A percentile compares a stretch with the other conserved stretches of the same genome.
These are phyloP conservation scores for Neopestalotiopsis sp. DNA, from an alignment of 2,329 filamentous ascomycete genomes.

Conservation along the genomic window DNA sequence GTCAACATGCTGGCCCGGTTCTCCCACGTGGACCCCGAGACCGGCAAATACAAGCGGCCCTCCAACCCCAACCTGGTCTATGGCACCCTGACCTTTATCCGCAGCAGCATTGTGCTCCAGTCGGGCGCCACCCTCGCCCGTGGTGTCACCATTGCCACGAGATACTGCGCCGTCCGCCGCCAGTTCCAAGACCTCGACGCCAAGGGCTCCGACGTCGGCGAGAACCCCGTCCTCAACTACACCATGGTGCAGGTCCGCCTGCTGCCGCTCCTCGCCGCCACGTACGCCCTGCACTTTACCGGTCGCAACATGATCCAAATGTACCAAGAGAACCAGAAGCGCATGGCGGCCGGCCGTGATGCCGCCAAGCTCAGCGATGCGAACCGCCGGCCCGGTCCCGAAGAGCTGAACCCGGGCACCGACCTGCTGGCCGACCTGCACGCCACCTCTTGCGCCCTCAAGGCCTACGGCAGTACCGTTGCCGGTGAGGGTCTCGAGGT, in stretches of 20 bases:
- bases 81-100: slow-evolving; percentile 78
- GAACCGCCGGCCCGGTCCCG: slow-evolving; percentile 67
- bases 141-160: slow-evolving; percentile 78
- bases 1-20: slow-evolving; percentile 76
- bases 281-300: slow-evolving; percentile 81
- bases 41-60: slow-evolving; percentile 71
- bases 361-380: slow-evolving; percentile 46
- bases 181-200: slow-evolving; percentile 81
- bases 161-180: slow-evolving; percentile 75
- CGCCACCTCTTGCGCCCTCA: slow-evolving; percentile 77
- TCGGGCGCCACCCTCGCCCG: slow-evolving; percentile 74
- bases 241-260: slow-evolving; percentile 81
- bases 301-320: slow-evolving; percentile 77
- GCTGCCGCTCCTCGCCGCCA: slow-evolving; percentile 73
- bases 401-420: slow-evolving; percentile 69
- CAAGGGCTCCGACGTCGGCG: slow-evolving; percentile 58
- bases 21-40: slow-evolving; percentile 71
- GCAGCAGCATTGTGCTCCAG: slow-evolving; percentile 75
- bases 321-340: slow-evolving; percentile 75
- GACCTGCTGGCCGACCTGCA: slow-evolving; percentile 77
- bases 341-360: slow-evolving; percentile 54
- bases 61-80: slow-evolving; percentile 73
- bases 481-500: slow-evolving; percentile 78
- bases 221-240: slow-evolving; percentile 81
- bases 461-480: slow-evolving; percentile 73